These are phyloP conservation scores for Phytophthora uliginosa DNA, from an alignment of 352 stramenopile species.

Conservation along the genomic window DNA sequence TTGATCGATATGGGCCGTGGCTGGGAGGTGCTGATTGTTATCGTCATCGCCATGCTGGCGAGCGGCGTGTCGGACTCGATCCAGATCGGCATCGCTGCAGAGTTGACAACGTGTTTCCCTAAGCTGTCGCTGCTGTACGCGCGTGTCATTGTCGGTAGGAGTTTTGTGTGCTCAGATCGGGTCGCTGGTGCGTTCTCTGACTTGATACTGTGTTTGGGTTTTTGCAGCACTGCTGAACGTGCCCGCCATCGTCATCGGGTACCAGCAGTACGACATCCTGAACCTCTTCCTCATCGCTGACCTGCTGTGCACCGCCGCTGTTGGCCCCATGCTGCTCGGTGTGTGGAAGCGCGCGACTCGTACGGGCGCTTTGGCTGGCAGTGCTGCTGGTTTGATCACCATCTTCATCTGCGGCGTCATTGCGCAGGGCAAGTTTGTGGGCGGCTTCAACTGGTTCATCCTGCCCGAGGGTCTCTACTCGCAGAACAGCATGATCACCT, in stretches of 20 bases:
- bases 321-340: conserved; percentile 79
- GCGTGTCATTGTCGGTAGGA: conserved; percentile 61
- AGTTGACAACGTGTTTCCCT: conserved; percentile 81
- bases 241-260: conserved; percentile 71
- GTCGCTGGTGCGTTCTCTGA: background rate
- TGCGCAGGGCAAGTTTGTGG: conserved; percentile 72
- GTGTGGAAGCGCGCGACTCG: conserved; percentile 62
- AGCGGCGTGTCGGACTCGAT: conserved; percentile 77
- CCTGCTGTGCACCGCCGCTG: conserved; percentile 74
- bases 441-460: conserved; percentile 82
- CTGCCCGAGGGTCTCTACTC: conserved; percentile 82
- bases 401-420: conserved; percentile 78
- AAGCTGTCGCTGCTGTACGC: conserved; percentile 61
- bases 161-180: background rate
- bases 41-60: conserved; percentile 78
- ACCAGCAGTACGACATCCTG: conserved; percentile 76
- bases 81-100: conserved; percentile 78
- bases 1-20: conserved; percentile 73
- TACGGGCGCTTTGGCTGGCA: conserved; percentile 57
- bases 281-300: conserved; percentile 84
- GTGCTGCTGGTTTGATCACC: conserved; percentile 63
- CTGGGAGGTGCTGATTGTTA: conserved; percentile 76
- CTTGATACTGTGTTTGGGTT: conserved; percentile 8
- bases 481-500: conserved; percentile 83
- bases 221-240: conserved; percentile 75